Percentiles rank a stretch among this genome's conserved stretches.
Conservation (phyloP, 2,329 filamentous ascomycete species). For the Penicillium hordei region DNA sequence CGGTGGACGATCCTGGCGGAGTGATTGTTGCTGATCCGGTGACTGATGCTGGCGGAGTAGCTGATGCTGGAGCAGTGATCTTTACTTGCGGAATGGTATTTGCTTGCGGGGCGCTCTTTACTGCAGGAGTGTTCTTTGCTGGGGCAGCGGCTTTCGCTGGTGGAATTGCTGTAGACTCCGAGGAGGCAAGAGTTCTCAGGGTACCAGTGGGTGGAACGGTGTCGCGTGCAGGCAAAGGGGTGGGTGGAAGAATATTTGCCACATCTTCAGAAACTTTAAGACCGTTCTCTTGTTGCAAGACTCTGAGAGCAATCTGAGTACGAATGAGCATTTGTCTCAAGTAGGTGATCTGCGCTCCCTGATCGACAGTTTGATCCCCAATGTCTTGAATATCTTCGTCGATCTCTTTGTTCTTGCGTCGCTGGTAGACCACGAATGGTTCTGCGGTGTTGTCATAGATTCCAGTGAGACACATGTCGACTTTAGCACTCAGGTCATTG, state of each 20-base stretch:
- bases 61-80: background rate
- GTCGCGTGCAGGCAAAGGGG: background rate
- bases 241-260: background rate
- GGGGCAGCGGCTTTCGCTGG: background rate
- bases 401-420: slow-evolving; percentile 9
- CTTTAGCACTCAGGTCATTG: slow-evolving; percentile 12
- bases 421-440: slow-evolving; percentile 10
- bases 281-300: background rate
- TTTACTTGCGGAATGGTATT: background rate
- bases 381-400: slow-evolving; percentile 7
- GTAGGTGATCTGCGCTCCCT: background rate
- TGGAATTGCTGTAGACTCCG: background rate
- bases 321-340: background rate
- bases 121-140: background rate
- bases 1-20: background rate
- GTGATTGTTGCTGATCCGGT: background rate
- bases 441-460: background rate
- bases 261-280: background rate
- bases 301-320: background rate
- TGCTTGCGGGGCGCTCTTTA: too few species aligned
- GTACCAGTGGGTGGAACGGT: background rate
- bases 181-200: background rate
- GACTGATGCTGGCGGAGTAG: background rate
- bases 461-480: background rate
- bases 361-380: background rate